Conservation (phyloP, 768 basidiomycete genomes). For the Russula dissimulans region DNA sequence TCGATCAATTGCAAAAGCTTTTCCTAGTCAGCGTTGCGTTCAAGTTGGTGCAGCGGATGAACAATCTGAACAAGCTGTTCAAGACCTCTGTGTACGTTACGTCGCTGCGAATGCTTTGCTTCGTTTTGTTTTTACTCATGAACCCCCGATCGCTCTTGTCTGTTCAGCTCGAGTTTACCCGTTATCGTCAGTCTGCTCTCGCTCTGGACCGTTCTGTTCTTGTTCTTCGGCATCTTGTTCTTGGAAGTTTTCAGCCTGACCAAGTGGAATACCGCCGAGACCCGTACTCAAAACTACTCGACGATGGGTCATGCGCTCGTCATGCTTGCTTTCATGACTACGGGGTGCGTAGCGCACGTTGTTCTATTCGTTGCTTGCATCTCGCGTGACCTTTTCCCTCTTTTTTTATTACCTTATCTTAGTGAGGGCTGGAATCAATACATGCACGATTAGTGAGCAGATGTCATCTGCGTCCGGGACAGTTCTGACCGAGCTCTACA, state of each 20-base stretch:
- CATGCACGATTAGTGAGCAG: constrained; percentile 88
- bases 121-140: neutral
- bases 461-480: no score
- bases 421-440: constrained; percentile 96
- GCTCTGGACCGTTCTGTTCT: constrained; percentile 83
- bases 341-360: constrained; percentile 50
- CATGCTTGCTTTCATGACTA: constrained; percentile 89
- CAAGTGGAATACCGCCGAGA: constrained; percentile 69
- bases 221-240: constrained; percentile 84
- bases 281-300: constrained; percentile 65
- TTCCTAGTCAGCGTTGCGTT: constrained; percentile 91
- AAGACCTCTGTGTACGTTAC: constrained; percentile 85
- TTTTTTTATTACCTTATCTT: neutral
- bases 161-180: constrained; percentile 67
- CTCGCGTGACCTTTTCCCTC: constrained; percentile 5
- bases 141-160: neutral
- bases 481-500: constrained; percentile 26
- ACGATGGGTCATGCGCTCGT: constrained; percentile 71
- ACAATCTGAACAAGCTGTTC: constrained; percentile 88
- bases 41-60: constrained; percentile 86
- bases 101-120: neutral
- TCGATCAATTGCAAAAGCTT: constrained; percentile 72
- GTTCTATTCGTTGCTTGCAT: neutral
- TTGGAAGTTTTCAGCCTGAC: constrained; percentile 90
- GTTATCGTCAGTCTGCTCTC: constrained; percentile 76